Conservation (phyloP, 1,284 basidiomycete species). For the Cutaneotrichosporon mucoides region DNA sequence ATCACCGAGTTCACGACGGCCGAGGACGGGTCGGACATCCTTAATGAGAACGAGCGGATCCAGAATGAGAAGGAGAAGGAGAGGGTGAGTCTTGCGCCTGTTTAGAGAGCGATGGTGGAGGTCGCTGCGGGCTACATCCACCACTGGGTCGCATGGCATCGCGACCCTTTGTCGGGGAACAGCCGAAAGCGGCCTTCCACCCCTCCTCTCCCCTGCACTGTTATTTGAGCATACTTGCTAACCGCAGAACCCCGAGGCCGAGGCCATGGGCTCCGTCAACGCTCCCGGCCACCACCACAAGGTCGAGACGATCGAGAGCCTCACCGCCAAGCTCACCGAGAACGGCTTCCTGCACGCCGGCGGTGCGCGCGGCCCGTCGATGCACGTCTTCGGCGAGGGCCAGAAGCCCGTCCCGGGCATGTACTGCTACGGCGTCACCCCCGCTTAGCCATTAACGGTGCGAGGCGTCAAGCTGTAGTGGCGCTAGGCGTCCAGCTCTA, state of each 20-base stretch:
- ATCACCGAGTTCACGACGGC: conserved; percentile 16
- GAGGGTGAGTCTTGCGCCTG: background rate
- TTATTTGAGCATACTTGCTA: background rate
- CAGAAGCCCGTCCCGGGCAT: conserved; percentile 8
- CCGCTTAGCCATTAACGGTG: background rate
- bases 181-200: no score
- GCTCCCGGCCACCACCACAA: conserved; percentile 26
- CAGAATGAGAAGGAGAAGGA: background rate
- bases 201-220: no score
- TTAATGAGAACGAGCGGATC: background rate
- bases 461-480: no score
- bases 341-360: conserved; percentile 20
- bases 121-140: no score
- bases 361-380: background rate
- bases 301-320: conserved; percentile 5
- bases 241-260: background rate
- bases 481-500: no score
- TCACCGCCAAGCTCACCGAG: conserved; percentile 13
- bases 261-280: conserved; percentile 23
- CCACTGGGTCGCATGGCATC: background rate
- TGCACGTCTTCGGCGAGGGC: conserved; percentile 2
- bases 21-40: conserved; percentile 15
- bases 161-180: no score
- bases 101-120: no score
- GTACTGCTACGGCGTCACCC: conserved; percentile 5